phyloP scores from a whole-genome alignment of 2,329 filamentous ascomycete genomes.

The Zarea fungicola region DNA sequence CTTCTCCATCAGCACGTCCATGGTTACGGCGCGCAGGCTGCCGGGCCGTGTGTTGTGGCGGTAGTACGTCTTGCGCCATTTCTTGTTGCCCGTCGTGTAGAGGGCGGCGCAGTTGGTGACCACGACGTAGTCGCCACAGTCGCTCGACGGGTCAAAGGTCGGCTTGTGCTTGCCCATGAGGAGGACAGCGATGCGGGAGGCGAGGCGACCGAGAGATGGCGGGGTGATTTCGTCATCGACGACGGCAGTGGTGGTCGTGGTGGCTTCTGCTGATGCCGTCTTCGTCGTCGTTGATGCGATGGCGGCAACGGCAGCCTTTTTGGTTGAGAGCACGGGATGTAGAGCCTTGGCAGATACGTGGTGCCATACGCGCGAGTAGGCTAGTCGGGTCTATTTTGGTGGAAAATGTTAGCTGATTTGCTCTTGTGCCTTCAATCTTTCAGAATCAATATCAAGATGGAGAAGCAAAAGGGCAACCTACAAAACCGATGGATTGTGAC shows the following conservation, averaged over 20 bases:
- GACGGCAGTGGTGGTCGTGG: not conserved
- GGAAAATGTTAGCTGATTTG: not conserved
- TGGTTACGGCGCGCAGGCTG: slow-evolving; percentile 78
- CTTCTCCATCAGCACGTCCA: slow-evolving; percentile 93
- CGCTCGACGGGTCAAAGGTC: slow-evolving; percentile 92
- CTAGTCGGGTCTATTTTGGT: slow-evolving; percentile 71
- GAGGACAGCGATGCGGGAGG: slow-evolving; percentile 76
- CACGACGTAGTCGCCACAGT: slow-evolving; percentile 98
- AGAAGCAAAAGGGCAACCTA: slow-evolving; percentile 33
- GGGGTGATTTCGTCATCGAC: slow-evolving; percentile 46
- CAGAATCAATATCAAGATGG: slow-evolving; percentile 2
- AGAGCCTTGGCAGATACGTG: slow-evolving; percentile 66
- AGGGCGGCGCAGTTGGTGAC: slow-evolving; percentile 84
- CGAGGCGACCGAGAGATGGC: slow-evolving; percentile 83
- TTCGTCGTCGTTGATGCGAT: not conserved
- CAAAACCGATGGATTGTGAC: slow-evolving; percentile 75
- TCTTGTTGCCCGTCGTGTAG: slow-evolving; percentile 86
- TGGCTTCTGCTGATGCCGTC: not conserved
- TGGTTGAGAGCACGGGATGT: slow-evolving; percentile 56
- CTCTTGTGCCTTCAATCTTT: not conserved
- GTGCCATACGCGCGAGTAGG: slow-evolving; percentile 96
- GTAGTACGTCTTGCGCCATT: slow-evolving; percentile 92
- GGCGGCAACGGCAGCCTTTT: slow-evolving; percentile 22
- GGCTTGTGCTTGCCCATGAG: slow-evolving; percentile 99
- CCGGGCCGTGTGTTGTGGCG: slow-evolving; percentile 88